Evolutionary conservation across 2,329 filamentous ascomycete species (phyloP).

Genomic region (Cladosporium sp.): DNA sequence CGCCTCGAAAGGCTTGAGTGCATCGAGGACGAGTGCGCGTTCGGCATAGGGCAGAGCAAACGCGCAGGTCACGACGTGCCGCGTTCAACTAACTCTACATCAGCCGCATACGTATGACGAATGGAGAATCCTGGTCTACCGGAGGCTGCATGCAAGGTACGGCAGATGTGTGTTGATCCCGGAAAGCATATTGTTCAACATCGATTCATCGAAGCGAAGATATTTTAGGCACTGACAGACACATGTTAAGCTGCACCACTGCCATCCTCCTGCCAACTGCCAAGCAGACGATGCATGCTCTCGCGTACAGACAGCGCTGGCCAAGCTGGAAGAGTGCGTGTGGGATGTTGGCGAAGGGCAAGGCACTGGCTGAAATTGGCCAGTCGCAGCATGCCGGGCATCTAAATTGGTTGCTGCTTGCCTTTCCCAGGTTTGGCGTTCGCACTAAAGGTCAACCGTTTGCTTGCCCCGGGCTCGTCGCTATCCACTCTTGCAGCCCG

Average conservation of each 20-base stretch:
- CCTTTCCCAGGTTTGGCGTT: background rate
- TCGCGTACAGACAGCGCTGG: background rate
- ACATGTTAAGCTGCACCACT: background rate
- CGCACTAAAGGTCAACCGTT: conserved; percentile 13
- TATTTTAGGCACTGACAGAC: too few relatives aligned
- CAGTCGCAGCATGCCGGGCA: conserved; percentile 8
- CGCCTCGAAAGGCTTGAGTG: conserved; percentile 13
- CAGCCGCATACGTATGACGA: conserved; percentile 14
- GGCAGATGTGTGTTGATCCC: background rate
- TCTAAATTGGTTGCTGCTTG: conserved; percentile 12
- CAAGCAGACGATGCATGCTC: background rate
- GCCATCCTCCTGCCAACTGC: background rate
- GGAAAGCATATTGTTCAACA: background rate
- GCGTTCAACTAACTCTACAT: background rate
- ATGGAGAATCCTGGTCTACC: background rate
- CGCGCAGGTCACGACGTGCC: conserved; percentile 1
- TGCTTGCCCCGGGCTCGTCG: conserved; percentile 6
- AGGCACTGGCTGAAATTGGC: background rate
- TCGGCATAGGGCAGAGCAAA: conserved; percentile 4
- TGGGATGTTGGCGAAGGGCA: background rate
- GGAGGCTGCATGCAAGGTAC: too few relatives aligned
- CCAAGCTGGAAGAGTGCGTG: conserved; percentile 6
- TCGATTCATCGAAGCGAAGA: background rate
- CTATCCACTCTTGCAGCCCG: conserved; percentile 8
- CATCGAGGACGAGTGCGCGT: conserved; percentile 4